A percentile compares a stretch with the other conserved stretches of the same genome.
Conservation (phyloP, 257 asterid species). For the Solanum rostratum region DNA sequence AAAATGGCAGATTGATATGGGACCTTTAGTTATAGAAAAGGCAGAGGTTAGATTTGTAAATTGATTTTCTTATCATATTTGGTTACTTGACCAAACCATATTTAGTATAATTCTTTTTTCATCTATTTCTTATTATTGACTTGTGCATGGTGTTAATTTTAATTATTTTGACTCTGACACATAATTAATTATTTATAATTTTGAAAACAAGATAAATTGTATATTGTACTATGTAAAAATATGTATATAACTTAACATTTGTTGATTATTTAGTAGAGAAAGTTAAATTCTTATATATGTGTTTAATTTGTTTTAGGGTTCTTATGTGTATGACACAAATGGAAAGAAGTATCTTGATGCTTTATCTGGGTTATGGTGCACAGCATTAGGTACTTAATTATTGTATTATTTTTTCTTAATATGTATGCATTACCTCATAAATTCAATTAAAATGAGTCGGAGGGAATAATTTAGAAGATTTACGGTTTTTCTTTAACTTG, state of each 20-base stretch:
- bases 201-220: neutral
- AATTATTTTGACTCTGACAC: too few relatives aligned
- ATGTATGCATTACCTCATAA: too few relatives aligned
- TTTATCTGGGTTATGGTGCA: conserved; percentile 95
- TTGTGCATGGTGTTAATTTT: too few relatives aligned
- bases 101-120: neutral
- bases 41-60: conserved; percentile 43
- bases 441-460: too few relatives aligned
- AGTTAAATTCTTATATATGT: neutral
- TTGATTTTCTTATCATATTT: neutral
- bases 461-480: too few relatives aligned
- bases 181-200: too few relatives aligned
- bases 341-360: conserved; percentile 86
- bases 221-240: neutral
- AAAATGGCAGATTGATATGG: conserved; percentile 62
- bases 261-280: neutral
- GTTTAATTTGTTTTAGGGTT: conserved; percentile 37
- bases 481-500: neutral
- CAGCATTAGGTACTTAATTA: conserved; percentile 41
- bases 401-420: neutral
- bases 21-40: conserved; percentile 69
- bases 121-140: too few relatives aligned
- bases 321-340: conserved; percentile 63
- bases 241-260: neutral
- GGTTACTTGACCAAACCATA: neutral